A percentile compares a stretch with the other conserved stretches of the same genome.
phyloP scores from a whole-genome alignment of 768 basidiomycete genomes.

The Tubosaeta sp. region DNA sequence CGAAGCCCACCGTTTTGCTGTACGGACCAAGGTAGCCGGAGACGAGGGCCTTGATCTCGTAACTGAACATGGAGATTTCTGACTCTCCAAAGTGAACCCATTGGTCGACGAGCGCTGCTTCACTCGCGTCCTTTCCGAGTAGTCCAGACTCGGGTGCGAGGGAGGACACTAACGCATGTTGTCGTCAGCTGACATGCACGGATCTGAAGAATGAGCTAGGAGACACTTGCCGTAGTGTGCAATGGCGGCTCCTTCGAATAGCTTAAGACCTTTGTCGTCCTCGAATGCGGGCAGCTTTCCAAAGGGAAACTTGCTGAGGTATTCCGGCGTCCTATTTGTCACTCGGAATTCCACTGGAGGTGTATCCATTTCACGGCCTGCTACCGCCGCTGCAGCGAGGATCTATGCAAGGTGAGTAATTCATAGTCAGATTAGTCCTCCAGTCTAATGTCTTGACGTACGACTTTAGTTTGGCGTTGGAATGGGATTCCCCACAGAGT shows the following conservation, averaged over 20 bases:
- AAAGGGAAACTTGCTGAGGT: conserved; percentile 26
- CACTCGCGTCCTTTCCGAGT: conserved; percentile 19
- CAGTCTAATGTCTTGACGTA: conserved; percentile 9
- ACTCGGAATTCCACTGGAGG: conserved; percentile 21
- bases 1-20: conserved; percentile 15
- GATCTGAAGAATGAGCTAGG: not conserved
- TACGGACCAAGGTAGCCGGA: conserved; percentile 18
- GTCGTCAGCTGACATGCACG: not conserved
- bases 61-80: conserved; percentile 22
- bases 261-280: conserved; percentile 15
- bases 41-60: conserved; percentile 16
- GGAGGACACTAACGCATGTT: conserved; percentile 16
- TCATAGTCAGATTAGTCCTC: not conserved
- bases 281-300: conserved; percentile 30
- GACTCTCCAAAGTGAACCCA: conserved; percentile 29
- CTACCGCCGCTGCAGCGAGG: conserved; percentile 18
- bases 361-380: conserved; percentile 24
- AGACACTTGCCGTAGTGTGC: conserved; percentile 24
- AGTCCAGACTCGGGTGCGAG: conserved; percentile 24
- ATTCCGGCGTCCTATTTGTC: conserved; percentile 26
- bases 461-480: conserved; percentile 28
- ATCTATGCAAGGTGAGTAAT: conserved; percentile 14
- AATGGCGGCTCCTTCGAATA: conserved; percentile 28
- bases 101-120: conserved; percentile 28
- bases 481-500: conserved; percentile 21